These are phyloP conservation scores for Cladorrhinum samala DNA, from an alignment of 495 filamentous ascomycete species.

Conservation along the genomic window DNA sequence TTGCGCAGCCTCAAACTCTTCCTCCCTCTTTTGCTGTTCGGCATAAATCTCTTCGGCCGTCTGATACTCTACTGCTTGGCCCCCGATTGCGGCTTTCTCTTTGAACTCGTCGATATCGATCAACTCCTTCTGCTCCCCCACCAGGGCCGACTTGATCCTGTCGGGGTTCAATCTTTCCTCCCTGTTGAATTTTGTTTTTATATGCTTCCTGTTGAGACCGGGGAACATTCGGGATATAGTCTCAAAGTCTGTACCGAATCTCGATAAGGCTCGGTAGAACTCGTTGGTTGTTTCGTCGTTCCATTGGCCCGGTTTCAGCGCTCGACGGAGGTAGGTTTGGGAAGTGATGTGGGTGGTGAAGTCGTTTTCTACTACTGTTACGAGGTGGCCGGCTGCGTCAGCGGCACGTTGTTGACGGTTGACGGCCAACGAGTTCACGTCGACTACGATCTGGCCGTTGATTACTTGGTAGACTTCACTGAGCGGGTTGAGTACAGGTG, in stretches of 20 bases:
- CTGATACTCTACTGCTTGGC: slow-evolving; percentile 48
- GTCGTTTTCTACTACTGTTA: slow-evolving; percentile 75
- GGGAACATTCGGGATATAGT: slow-evolving; percentile 81
- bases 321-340: slow-evolving; percentile 64
- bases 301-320: slow-evolving; percentile 62
- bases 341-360: slow-evolving; percentile 73
- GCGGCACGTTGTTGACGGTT: slow-evolving; percentile 68
- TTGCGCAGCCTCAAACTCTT: slow-evolving; percentile 57
- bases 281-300: slow-evolving; percentile 66
- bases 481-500: slow-evolving; percentile 8
- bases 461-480: slow-evolving; percentile 50
- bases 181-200: slow-evolving; percentile 89
- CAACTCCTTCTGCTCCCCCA: slow-evolving; percentile 48
- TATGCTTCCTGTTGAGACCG: slow-evolving; percentile 62
- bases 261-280: slow-evolving; percentile 77
- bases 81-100: slow-evolving; percentile 27
- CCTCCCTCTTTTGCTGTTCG: slow-evolving; percentile 60
- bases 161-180: slow-evolving; percentile 75
- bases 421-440: slow-evolving; percentile 68
- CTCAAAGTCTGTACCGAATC: slow-evolving; percentile 91
- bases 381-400: slow-evolving; percentile 48
- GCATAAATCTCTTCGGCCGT: slow-evolving; percentile 60
- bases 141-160: slow-evolving; percentile 62
- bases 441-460: slow-evolving; percentile 77
- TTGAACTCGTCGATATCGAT: slow-evolving; percentile 66